phyloP scores from a whole-genome alignment of 371 early-diverging fungal genomes.

The Mucor ambiguus region DNA sequence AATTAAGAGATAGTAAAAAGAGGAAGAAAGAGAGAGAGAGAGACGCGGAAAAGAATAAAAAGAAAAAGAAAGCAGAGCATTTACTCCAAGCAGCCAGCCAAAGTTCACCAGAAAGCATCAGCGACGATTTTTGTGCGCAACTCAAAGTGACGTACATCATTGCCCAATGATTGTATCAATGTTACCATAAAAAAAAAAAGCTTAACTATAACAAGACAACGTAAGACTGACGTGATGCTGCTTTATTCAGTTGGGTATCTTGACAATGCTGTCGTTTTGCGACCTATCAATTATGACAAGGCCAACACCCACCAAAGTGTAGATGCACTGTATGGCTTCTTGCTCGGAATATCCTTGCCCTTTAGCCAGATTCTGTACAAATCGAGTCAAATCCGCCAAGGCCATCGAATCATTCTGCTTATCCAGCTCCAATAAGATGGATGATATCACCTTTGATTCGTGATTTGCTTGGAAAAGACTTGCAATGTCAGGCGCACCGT shows the following conservation, averaged over 20 bases:
- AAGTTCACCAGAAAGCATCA: neutral
- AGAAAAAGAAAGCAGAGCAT: neutral
- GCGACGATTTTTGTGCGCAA: neutral
- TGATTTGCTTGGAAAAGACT: neutral
- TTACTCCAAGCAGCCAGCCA: neutral
- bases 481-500: neutral
- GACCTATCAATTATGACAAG: conserved; percentile 5
- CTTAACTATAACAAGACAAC: neutral
- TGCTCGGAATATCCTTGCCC: neutral
- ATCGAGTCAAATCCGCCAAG: neutral
- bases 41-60: neutral
- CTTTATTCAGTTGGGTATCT: neutral
- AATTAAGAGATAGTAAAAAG: neutral
- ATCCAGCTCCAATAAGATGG: neutral
- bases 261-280: conserved; percentile 11
- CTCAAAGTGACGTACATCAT: neutral
- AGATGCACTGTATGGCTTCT: conserved; percentile 1
- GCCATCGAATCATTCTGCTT: neutral
- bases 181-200: neutral
- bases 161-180: neutral
- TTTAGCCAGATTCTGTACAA: neutral
- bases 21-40: neutral
- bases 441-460: neutral
- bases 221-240: neutral
- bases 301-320: conserved; percentile 1